Conservation (phyloP, 371 early-diverging fungal genomes). For the Umbelopsis sp. region DNA sequence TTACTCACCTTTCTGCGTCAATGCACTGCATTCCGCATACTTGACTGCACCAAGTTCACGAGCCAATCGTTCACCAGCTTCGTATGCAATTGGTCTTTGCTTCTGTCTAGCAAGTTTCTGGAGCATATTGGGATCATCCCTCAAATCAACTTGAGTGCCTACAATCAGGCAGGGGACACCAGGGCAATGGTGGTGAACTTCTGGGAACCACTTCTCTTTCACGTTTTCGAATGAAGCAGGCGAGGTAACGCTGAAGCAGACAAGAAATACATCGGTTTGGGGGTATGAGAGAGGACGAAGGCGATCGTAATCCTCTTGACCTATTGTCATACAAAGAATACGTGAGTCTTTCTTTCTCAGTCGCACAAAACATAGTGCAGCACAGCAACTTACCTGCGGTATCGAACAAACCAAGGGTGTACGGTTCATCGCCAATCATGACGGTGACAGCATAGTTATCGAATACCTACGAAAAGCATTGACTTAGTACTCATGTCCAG, state of each 20-base stretch:
- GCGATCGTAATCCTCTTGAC: constrained; percentile 98
- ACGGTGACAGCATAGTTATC: constrained; percentile 99
- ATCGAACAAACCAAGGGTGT: constrained; percentile 94
- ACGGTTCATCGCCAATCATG: constrained; percentile 95
- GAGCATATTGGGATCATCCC: constrained; percentile 83
- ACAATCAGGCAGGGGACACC: constrained; percentile 97
- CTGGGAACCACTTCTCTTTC: constrained; percentile 87
- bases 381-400: constrained; percentile 82
- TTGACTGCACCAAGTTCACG: constrained; percentile 92
- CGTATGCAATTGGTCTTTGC: constrained; percentile 81
- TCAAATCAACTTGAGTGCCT: constrained; percentile 95
- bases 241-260: constrained; percentile 97
- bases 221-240: constrained; percentile 94
- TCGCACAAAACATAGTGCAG: background rate
- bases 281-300: constrained; percentile 95
- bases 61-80: constrained; percentile 87
- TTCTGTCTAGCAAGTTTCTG: constrained; percentile 84
- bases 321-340: constrained; percentile 34
- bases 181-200: constrained; percentile 97
- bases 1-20: constrained; percentile 83
- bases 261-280: constrained; percentile 93
- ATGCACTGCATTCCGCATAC: constrained; percentile 97
- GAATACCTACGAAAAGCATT: constrained; percentile 71
- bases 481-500: background rate
- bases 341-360: background rate